A percentile compares a stretch with the other conserved stretches of the same genome.
These are phyloP conservation scores for Pseudopithomyces maydicus DNA, from an alignment of 2,329 filamentous ascomycete species.

Conservation along the genomic window DNA sequence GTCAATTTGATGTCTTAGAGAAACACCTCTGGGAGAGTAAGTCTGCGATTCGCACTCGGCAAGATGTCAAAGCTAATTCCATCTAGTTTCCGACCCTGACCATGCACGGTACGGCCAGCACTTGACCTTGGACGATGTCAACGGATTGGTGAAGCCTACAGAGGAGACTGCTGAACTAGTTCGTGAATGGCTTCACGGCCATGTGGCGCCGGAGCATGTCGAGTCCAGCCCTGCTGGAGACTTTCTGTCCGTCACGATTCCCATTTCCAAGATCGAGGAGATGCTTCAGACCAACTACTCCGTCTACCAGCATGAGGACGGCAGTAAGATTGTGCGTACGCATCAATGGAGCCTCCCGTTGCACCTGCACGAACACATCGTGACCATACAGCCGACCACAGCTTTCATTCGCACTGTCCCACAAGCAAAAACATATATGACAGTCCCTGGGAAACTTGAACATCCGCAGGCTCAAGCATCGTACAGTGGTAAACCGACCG, in stretches of 20 bases:
- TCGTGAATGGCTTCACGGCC: conserved; percentile 61
- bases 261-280: conserved; percentile 57
- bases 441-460: conserved; percentile 36
- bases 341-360: conserved; percentile 63
- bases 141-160: conserved; percentile 59
- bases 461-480: neutral
- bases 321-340: conserved; percentile 57
- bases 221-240: conserved; percentile 60
- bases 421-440: conserved; percentile 18
- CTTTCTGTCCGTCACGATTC: conserved; percentile 61
- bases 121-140: conserved; percentile 57
- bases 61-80: neutral
- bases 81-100: conserved; percentile 55
- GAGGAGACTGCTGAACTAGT: conserved; percentile 59
- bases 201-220: conserved; percentile 52
- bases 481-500: neutral
- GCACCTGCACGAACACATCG: conserved; percentile 63
- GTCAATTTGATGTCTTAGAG: conserved; percentile 61
- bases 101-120: conserved; percentile 62
- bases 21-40: conserved; percentile 59
- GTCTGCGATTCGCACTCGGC: neutral
- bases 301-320: conserved; percentile 60
- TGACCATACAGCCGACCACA: conserved; percentile 65
- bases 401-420: conserved; percentile 54
- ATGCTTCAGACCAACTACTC: conserved; percentile 57